Evolutionary conservation across 169 alveolate genomes (phyloP).

Genomic region (Plasmodium coatneyi): DNA sequence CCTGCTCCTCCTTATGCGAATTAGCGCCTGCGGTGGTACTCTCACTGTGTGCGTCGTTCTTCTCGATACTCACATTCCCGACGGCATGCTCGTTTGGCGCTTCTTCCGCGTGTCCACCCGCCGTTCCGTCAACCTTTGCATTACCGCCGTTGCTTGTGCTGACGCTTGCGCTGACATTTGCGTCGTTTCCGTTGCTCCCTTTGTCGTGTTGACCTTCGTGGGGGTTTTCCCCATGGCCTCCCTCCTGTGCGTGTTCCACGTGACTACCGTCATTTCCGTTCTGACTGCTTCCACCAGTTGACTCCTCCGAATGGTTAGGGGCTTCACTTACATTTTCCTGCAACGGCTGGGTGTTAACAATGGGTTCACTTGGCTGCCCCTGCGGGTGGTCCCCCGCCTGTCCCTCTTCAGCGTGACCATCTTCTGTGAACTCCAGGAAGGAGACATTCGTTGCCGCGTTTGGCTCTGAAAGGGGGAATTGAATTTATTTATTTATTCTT

Average conservation of each 20-base stretch:
- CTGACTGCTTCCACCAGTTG: background rate
- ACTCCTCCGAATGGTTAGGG: background rate
- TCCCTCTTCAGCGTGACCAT: background rate
- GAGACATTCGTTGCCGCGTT: background rate
- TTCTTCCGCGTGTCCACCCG: background rate
- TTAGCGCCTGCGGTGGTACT: background rate
- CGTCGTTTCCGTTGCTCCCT: background rate
- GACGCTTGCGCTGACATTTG: too few relatives aligned
- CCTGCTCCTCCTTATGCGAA: background rate
- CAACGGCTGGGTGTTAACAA: constrained; percentile 10
- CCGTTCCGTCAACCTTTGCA: background rate
- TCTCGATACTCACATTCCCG: background rate
- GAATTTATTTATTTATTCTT: background rate
- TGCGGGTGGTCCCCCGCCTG: background rate
- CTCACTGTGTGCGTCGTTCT: background rate
- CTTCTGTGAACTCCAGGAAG: background rate
- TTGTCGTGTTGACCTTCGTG: background rate
- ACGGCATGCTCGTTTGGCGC: background rate
- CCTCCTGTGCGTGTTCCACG: background rate
- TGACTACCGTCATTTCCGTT: background rate
- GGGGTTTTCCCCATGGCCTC: background rate
- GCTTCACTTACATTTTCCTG: constrained; percentile 23
- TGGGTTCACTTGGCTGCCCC: background rate
- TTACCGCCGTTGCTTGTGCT: background rate
- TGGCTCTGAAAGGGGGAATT: background rate